phyloP scores from a whole-genome alignment of 345 rosid species.

The Kernera saxatilis region DNA sequence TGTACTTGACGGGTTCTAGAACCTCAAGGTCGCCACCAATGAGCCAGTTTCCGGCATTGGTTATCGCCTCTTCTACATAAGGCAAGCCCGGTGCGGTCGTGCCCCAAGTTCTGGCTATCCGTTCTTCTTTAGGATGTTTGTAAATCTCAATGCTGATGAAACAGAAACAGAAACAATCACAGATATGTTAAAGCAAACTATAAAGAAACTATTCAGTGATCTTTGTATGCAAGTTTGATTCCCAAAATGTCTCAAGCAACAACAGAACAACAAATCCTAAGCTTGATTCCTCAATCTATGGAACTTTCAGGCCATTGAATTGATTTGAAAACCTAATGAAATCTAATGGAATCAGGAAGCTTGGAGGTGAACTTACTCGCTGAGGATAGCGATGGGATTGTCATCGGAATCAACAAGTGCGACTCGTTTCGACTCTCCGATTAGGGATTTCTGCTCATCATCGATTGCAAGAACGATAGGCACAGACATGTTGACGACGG shows the following conservation, averaged over 20 bases:
- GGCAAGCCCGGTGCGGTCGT: conserved; percentile 90
- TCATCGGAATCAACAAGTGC: conserved; percentile 69
- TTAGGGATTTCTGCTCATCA: conserved; percentile 53
- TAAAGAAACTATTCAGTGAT: neutral
- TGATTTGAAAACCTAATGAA: neutral
- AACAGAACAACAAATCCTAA: neutral
- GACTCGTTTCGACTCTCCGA: conserved; percentile 55
- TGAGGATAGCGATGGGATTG: conserved; percentile 65
- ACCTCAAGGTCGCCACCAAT: conserved; percentile 93
- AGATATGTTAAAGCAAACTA: neutral
- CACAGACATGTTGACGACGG: conserved; percentile 90
- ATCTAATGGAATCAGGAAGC: neutral
- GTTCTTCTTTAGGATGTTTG: conserved; percentile 92
- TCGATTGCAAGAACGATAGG: conserved; percentile 84
- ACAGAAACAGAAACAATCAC: neutral
- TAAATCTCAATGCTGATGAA: conserved; percentile 74
- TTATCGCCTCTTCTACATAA: conserved; percentile 66
- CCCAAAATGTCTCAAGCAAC: neutral
- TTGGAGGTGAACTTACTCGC: conserved; percentile 46
- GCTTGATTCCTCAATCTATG: neutral
- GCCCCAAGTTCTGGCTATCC: conserved; percentile 95
- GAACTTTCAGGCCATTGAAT: neutral
- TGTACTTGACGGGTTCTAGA: conserved; percentile 72
- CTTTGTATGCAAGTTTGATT: neutral
- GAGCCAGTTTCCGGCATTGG: conserved; percentile 76